Evolutionary conservation across 495 filamentous ascomycete species (phyloP).

Genomic region (Sordaria brevicollis): DNA sequence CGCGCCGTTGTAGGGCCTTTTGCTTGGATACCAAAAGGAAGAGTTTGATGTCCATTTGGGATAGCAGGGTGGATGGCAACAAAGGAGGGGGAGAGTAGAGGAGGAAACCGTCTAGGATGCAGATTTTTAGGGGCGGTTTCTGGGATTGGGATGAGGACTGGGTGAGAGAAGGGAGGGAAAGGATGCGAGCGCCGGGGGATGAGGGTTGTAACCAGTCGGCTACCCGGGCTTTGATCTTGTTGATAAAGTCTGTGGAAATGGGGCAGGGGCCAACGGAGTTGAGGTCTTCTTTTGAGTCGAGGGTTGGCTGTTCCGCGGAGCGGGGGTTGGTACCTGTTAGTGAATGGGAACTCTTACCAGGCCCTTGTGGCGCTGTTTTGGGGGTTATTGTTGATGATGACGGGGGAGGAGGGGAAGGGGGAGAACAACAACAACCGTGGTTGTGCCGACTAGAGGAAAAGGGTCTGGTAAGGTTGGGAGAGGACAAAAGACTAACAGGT

Average conservation of each 20-base stretch:
- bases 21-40: constrained; percentile 55
- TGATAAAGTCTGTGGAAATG: constrained; percentile 30
- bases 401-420: neutral
- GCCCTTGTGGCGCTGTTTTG: neutral
- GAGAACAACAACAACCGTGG: constrained; percentile 7
- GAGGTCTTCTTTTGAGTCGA: constrained; percentile 68
- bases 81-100: constrained; percentile 47
- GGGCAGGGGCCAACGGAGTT: constrained; percentile 48
- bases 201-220: constrained; percentile 27
- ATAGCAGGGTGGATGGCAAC: constrained; percentile 27
- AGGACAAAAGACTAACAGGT: constrained; percentile 34
- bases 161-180: constrained; percentile 39
- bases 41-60: constrained; percentile 58
- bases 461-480: neutral
- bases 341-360: constrained; percentile 14
- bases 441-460: constrained; percentile 11
- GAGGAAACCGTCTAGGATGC: constrained; percentile 73
- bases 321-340: constrained; percentile 6
- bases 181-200: constrained; percentile 22
- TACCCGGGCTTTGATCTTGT: constrained; percentile 27
- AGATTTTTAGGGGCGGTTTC: constrained; percentile 26
- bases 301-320: constrained; percentile 29
- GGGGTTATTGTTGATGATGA: neutral
- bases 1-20: constrained; percentile 56
- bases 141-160: constrained; percentile 67